phyloP scores from a whole-genome alignment of 768 basidiomycete species.

The Lentinula raphanica region DNA sequence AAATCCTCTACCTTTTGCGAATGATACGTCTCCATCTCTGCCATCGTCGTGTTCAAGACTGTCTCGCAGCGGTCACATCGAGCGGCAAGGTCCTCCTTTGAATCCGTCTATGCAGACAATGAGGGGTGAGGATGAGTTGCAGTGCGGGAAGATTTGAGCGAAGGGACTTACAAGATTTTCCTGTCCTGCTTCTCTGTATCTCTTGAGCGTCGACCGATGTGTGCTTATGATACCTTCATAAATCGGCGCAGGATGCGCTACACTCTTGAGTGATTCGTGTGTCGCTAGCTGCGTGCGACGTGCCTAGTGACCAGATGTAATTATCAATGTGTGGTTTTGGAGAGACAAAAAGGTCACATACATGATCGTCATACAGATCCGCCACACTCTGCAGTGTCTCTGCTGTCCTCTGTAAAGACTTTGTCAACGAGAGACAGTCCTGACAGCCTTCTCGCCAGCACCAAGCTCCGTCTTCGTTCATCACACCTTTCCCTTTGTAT shows the following conservation, averaged over 20 bases:
- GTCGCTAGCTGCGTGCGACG: constrained; percentile 65
- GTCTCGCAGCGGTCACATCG: constrained; percentile 81
- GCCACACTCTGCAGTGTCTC: constrained; percentile 72
- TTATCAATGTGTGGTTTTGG: no score
- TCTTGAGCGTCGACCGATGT: constrained; percentile 61
- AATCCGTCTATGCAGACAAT: constrained; percentile 35
- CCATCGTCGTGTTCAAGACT: constrained; percentile 82
- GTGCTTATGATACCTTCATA: constrained; percentile 78
- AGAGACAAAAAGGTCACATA: constrained; percentile 26
- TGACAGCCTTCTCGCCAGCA: constrained; percentile 80
- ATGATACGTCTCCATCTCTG: constrained; percentile 81
- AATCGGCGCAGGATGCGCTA: constrained; percentile 68
- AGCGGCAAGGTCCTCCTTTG: constrained; percentile 53
- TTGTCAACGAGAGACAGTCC: constrained; percentile 75
- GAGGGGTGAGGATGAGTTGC: neutral
- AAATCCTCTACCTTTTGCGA: constrained; percentile 71
- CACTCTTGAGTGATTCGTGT: constrained; percentile 69
- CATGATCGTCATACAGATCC: constrained; percentile 76
- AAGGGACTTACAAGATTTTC: constrained; percentile 27
- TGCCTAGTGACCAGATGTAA: no score
- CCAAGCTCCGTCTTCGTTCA: constrained; percentile 76
- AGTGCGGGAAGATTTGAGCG: neutral
- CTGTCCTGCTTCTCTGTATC: constrained; percentile 51
- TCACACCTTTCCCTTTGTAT: constrained; percentile 43
- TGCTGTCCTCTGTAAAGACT: constrained; percentile 69